Base-by-base conservation (phyloP, 2,329 filamentous ascomycete species). In the Simplicillium aogashimaense region DNA sequence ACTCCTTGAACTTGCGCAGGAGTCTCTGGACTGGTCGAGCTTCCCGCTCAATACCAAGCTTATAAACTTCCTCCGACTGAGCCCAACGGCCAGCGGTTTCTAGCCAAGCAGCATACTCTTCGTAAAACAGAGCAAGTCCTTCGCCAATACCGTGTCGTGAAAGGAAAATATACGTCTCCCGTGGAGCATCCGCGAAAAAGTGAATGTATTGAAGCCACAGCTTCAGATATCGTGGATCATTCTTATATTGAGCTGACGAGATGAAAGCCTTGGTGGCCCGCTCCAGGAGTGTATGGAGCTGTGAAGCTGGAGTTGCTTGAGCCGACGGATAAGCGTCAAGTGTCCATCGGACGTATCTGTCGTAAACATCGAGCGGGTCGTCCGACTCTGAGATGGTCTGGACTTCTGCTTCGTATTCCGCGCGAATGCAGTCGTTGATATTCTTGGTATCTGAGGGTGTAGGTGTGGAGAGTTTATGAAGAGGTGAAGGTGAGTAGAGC, bases 341-440 rank as follows among this genome's bases (percentile, higher is more conserved):
- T 1, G 89, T 95, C 92, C 92, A 98, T 63, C 87, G 87, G 43
- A 97, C 86, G 58, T 98, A 98, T 58, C 92, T 82, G 59, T 97
- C 90, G 66, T 87, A 98, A 45, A 95, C 76, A 53, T 97, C 92
- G 36, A 98, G 78, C 1, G 92, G 92, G 54, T 98, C 92, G 57
- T 98, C 92, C 0, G 86, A 86, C 58, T 98, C 92, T 47, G 78
- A 76, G 38, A 94, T 81, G 36, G 70, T 76, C 34, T 78, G 72
- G 14, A 97, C 64, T 60, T 97, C 92, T 11, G 78, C 74, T 62
- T 98, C 92, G 52, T 86, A 97, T 54, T 90, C 83, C 51, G 83
- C 78, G 49, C 90, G 78, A 50, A 84, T 83, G 41, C 75, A 76
- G 57, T 90, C 81, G 65, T 95, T 86, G 47, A 86, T 70, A 50